Evolutionary conservation across 2,329 filamentous ascomycete genomes (phyloP), one percentile per base, ranked within the genome.

Genomic region (Trichoderma brevicompactum): DNA sequence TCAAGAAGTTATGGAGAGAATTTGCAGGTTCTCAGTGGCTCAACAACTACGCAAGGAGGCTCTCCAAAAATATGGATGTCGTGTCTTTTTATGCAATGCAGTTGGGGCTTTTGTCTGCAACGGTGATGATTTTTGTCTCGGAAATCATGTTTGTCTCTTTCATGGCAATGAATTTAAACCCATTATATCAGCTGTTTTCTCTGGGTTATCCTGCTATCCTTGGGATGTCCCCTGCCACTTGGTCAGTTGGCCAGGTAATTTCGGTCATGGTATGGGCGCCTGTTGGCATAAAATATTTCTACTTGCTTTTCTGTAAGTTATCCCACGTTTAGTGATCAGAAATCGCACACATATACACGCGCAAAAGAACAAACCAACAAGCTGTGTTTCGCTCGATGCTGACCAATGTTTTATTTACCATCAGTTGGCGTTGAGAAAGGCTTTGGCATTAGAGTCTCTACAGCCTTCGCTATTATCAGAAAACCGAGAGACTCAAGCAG

Each of bases 251-350:
- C 13, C 64, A 66, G 38, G 9, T 66, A 5, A 49, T 66, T 56
- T 48, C 64, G 5, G 40, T 52, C 9, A 34, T 53, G 9, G 12
- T 66, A 12, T 66, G 64, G 64, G 59, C 52, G 17, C 64, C 64
- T 3, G 64, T 50, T 3, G 15, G 55, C 9, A 12, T 34, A 10
- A 66, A 58, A 40, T 66, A 66, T 15, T 2, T 66, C 8, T 66
- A 66, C n/a, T 32, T 61, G 2, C 48, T 63, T 13, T 43, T 55
- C 23, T 63, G 64, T 66, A 34, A 66, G 64, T 66, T 44, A 15
- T 48, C 23, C n/a, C n/a, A 13, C 15, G 9, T 10, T 10, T 41
- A 5, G 12, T 19, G 4, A n/a, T 0, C 43, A 19, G 12, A 3
- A 7, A 13, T 13, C 3, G 13, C 3, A 9, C n/a, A 6, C 46